These are phyloP conservation scores for Backusella westeae DNA, from an alignment of 192 early-diverging fungal species.

Conservation along the genomic window DNA sequence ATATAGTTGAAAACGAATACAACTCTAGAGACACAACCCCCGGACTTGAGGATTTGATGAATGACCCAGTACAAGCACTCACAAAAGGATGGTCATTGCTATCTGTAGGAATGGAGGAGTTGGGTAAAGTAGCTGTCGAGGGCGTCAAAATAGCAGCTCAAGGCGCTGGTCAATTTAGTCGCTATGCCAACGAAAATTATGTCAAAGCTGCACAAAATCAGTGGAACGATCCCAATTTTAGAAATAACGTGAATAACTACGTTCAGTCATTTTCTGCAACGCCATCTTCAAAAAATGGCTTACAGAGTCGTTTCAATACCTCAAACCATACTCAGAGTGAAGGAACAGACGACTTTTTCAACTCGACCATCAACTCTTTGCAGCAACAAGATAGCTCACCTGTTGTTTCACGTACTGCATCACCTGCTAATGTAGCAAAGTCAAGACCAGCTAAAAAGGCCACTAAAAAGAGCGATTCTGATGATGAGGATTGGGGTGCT, in stretches of 20 bases:
- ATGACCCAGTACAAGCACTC: conserved; percentile 65
- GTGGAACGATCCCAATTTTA: conserved; percentile 65
- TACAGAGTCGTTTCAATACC: conserved; percentile 8
- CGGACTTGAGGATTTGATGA: conserved; percentile 59
- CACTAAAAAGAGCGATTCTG: conserved; percentile 25
- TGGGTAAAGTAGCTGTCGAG: conserved; percentile 38
- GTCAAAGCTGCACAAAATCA: conserved; percentile 62
- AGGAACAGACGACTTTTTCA: conserved; percentile 38
- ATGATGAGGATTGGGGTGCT: conserved; percentile 38
- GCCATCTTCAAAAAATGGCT: not conserved
- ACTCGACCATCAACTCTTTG: conserved; percentile 31
- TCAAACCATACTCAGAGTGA: conserved; percentile 7
- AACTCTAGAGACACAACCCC: conserved; percentile 24
- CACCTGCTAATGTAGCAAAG: conserved; percentile 21
- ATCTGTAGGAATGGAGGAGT: conserved; percentile 48
- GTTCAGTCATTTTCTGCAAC: conserved; percentile 58
- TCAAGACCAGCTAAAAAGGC: conserved; percentile 19
- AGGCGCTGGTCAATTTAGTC: conserved; percentile 40
- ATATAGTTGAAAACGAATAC: conserved; percentile 21
- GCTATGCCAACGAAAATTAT: conserved; percentile 60
- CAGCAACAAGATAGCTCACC: conserved; percentile 28
- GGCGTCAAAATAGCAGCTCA: conserved; percentile 51
- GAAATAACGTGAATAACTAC: conserved; percentile 59
- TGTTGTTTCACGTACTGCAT: conserved; percentile 7
- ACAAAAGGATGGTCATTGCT: conserved; percentile 69